Evolutionary conservation across 1,284 basidiomycete species (phyloP).

Genomic region (Moesziomyces globuligerus): DNA sequence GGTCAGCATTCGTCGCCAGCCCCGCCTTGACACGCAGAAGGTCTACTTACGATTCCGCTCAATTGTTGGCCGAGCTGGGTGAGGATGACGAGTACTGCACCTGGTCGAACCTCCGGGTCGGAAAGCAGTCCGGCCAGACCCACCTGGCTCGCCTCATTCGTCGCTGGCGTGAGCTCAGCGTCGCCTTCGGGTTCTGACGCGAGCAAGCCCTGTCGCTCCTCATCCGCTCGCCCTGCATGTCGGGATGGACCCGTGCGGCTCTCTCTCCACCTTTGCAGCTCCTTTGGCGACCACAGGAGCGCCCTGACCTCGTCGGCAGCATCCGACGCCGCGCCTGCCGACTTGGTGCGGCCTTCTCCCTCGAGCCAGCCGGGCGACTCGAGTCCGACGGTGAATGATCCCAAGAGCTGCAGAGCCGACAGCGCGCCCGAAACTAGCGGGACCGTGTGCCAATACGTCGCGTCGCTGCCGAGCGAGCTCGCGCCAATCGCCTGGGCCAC

Average conservation of each 20-base stretch:
- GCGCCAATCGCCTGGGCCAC: slow-evolving; percentile 68
- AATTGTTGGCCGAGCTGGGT: slow-evolving; percentile 64
- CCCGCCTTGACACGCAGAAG: too few species aligned
- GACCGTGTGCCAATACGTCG: slow-evolving; percentile 66
- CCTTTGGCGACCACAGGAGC: slow-evolving; percentile 40
- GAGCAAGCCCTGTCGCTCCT: slow-evolving; percentile 36
- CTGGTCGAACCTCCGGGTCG: slow-evolving; percentile 36
- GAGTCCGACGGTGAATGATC: slow-evolving; percentile 43
- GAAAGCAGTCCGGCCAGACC: slow-evolving; percentile 26
- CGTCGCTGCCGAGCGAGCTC: slow-evolving; percentile 51
- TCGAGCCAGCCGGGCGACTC: slow-evolving; percentile 61
- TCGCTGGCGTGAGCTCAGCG: background rate
- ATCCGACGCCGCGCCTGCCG: slow-evolving; percentile 6
- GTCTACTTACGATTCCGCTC: slow-evolving; percentile 51
- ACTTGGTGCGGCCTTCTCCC: slow-evolving; percentile 23
- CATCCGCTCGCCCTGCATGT: slow-evolving; percentile 5
- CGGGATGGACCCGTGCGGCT: background rate
- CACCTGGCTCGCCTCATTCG: background rate
- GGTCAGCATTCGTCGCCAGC: too few species aligned
- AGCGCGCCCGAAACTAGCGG: slow-evolving; percentile 61
- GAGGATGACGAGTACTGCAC: slow-evolving; percentile 50
- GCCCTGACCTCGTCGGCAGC: slow-evolving; percentile 27
- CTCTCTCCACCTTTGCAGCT: slow-evolving; percentile 34
- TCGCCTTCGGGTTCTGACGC: slow-evolving; percentile 2
- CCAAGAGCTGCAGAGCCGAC: slow-evolving; percentile 65